A percentile compares a stretch with the other conserved stretches of the same genome.
Conservation (phyloP, 2,329 filamentous ascomycete genomes). For the Blastomyces emzantsi region DNA sequence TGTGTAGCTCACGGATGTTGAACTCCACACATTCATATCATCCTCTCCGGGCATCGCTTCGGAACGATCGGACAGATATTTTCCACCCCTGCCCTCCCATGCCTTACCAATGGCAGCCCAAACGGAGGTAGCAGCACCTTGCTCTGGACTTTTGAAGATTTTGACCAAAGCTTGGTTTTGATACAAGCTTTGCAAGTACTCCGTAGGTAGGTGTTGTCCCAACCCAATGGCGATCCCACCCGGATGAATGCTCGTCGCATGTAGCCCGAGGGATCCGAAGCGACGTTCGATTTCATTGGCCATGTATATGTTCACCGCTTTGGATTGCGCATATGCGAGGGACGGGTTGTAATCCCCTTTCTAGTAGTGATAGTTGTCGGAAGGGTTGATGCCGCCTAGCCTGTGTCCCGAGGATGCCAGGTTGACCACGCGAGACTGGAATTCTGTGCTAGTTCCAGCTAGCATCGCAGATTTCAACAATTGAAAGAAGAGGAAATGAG, state of each 20-base stretch:
- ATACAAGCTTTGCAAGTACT: neutral
- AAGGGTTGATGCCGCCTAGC: conserved; percentile 20
- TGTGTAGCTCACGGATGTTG: no score
- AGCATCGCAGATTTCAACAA: conserved; percentile 18
- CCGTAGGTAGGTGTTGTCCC: neutral
- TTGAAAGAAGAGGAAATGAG: conserved; percentile 27
- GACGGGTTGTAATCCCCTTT: conserved; percentile 27
- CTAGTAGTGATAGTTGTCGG: conserved; percentile 35
- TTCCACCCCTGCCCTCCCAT: conserved; percentile 27
- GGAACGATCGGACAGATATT: conserved; percentile 17
- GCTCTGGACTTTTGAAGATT: conserved; percentile 26
- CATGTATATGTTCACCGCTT: conserved; percentile 45
- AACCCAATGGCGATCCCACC: neutral
- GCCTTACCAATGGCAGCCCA: conserved; percentile 29
- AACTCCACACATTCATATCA: no score
- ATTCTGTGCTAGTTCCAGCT: conserved; percentile 25
- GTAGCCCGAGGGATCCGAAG: conserved; percentile 39
- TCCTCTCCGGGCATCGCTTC: neutral
- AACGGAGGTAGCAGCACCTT: conserved; percentile 36
- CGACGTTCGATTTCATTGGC: conserved; percentile 45
- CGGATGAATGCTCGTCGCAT: conserved; percentile 31
- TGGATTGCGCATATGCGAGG: conserved; percentile 41
- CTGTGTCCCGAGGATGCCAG: conserved; percentile 40
- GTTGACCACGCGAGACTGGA: conserved; percentile 41
- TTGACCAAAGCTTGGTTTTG: conserved; percentile 24